Conservation (phyloP, 495 filamentous ascomycete genomes). For the Aspergillus heteromorphus region DNA sequence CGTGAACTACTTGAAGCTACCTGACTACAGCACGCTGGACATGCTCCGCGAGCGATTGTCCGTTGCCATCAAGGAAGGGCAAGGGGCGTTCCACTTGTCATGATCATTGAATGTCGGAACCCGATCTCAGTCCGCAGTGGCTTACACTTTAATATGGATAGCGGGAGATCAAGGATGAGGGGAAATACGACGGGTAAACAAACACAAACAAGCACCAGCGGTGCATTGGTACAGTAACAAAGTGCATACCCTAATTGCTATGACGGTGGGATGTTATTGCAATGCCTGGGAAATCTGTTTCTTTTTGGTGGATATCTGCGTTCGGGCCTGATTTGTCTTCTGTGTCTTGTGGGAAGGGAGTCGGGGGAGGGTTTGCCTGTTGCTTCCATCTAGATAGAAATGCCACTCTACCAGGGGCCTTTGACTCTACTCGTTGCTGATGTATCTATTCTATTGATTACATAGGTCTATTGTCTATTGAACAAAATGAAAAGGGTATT, state of each 20-base stretch:
- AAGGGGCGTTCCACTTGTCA: conserved; percentile 96
- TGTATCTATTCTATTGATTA: conserved; percentile 3
- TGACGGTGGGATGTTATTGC: not conserved
- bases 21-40: conserved; percentile 82
- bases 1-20: conserved; percentile 98
- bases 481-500: not conserved
- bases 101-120: conserved; percentile 26
- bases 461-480: conserved; percentile 5
- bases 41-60: conserved; percentile 69
- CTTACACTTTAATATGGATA: not conserved
- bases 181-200: conserved; percentile 1
- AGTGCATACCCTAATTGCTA: conserved; percentile 4
- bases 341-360: conserved; percentile 16
- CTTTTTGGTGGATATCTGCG: conserved; percentile 7
- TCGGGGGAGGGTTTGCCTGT: conserved; percentile 9
- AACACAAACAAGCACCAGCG: not conserved
- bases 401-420: conserved; percentile 10
- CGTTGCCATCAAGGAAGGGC: conserved; percentile 91
- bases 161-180: not conserved
- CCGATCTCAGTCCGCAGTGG: not conserved
- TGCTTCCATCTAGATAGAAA: conserved; percentile 37
- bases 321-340: conserved; percentile 5
- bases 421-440: not conserved
- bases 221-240: conserved; percentile 7
- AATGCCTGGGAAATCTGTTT: not conserved